Evolutionary conservation across 2,329 filamentous ascomycete species (phyloP), one percentile per base, ranked within the genome.

Genomic region (Ophiocordyceps camponoti-floridani): DNA sequence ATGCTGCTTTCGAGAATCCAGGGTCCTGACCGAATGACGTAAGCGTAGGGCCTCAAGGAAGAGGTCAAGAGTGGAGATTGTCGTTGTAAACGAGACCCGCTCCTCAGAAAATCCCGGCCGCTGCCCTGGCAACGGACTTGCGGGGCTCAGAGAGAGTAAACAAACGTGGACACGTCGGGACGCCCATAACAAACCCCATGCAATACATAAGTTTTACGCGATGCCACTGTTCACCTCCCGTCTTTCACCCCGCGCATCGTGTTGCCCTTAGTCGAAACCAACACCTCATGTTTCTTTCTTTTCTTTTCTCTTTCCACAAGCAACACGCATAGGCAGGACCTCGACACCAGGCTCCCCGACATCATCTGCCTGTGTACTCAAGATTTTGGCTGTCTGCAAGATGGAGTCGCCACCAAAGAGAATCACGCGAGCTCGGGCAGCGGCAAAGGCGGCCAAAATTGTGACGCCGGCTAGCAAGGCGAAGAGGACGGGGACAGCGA

Each of bases 321-420:
- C 23, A 30, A 2, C 28, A 8, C 28, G 9, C 28, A 9, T 12
- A 10, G 9, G 12, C 7, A 30, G 28, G 28, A 30, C 28, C 28
- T 30, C 12, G 8, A 12, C 28, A 30, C 3, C 28, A 10, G 28
- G 28, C 28, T 12, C 7, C 28, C 12, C 28, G 7, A 30, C 3
- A 30, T 10, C 28, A 7, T 2, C 28, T 12, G 12, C 28, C 28
- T 30, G 28, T 30, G 12, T 30, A 30, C 26, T 16, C 11, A 27
- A 19, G 5, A 23, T 12, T 8, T n/a, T 4, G 31, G 13, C 7
- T n/a, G 14, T 37, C 12, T 4, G 19, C n/a, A 47, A 35, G 13
- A 54, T 77, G 72, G 69, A 73, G 50, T 76, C 71, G 47, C 73
- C 74, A 44, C 74, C 73, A 33, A 75, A 75, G 60, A 70, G 74